These are phyloP conservation scores for Mortierella polycephala DNA, from an alignment of 371 early-diverging fungal genomes.

Conservation along the genomic window DNA sequence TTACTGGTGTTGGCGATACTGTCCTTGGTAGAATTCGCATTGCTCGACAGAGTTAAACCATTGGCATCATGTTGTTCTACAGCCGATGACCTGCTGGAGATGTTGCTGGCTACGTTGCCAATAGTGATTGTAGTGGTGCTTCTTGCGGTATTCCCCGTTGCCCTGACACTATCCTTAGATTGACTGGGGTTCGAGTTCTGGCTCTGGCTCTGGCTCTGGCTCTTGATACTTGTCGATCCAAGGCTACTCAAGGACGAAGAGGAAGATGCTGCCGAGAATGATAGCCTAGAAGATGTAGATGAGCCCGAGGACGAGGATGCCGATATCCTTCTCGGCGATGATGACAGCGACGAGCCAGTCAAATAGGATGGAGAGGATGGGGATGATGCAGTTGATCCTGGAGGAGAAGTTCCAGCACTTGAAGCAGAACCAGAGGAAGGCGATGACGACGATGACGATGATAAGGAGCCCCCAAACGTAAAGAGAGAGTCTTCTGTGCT, in stretches of 20 bases:
- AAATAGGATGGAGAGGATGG: not conserved
- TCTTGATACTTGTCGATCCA: too few species aligned
- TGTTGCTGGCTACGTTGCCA: too few species aligned
- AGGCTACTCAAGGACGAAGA: not conserved
- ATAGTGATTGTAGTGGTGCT: too few species aligned
- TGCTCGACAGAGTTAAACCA: too few species aligned
- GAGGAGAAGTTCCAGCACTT: not conserved
- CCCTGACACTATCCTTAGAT: too few species aligned
- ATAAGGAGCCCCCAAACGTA: slow-evolving; percentile 15
- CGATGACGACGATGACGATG: not conserved
- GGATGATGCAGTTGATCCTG: not conserved
- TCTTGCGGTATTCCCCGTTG: too few species aligned
- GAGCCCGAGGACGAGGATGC: slow-evolving; percentile 1
- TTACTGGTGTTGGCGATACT: too few species aligned
- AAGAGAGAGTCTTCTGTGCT: slow-evolving; percentile 29
- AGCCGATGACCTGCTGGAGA: too few species aligned
- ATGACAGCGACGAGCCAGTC: slow-evolving; percentile 2
- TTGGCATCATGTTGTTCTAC: too few species aligned
- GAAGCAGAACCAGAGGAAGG: not conserved
- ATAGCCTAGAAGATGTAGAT: not conserved
- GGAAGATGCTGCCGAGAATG: not conserved
- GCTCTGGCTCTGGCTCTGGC: not conserved
- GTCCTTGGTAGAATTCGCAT: too few species aligned
- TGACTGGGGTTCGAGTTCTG: not conserved
- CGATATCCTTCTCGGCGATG: slow-evolving; percentile 7